Conservation (phyloP, 225 moss, liverwort and hornwort species). For the Sphagnum tenellum region DNA sequence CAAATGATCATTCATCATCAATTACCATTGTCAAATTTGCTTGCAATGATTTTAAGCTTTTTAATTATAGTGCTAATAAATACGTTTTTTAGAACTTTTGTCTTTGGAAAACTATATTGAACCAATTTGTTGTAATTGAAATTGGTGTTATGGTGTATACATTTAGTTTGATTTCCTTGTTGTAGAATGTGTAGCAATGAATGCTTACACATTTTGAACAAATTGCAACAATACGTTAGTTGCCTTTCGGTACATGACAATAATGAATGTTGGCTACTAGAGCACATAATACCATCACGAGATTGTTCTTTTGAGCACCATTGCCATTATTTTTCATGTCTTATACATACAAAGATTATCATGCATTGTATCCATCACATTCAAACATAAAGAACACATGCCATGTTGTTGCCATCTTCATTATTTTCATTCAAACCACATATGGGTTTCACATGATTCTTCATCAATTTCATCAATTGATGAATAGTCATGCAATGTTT, state of each 20-base stretch:
- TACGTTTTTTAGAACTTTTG: slow-evolving; percentile 18
- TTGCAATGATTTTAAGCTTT: slow-evolving; percentile 57
- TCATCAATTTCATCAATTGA: too few species aligned
- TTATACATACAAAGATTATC: too few species aligned
- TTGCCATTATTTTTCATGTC: too few species aligned
- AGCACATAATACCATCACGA: slow-evolving; percentile 70
- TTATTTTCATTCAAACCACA: too few species aligned
- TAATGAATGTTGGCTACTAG: slow-evolving; percentile 31
- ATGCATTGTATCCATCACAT: too few species aligned
- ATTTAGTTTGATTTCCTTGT: too few species aligned
- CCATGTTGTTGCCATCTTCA: too few species aligned
- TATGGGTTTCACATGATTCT: neutral
- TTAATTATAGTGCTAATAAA: slow-evolving; percentile 80
- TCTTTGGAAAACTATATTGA: neutral
- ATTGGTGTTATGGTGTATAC: too few species aligned
- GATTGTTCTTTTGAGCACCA: slow-evolving; percentile 46
- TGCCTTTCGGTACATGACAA: slow-evolving; percentile 56
- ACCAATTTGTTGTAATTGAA: neutral
- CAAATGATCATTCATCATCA: slow-evolving; percentile 67
- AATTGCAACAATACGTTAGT: too few species aligned
- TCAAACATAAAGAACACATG: too few species aligned
- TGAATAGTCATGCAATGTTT: neutral
- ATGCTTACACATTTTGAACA: too few species aligned
- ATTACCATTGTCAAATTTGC: slow-evolving; percentile 64
- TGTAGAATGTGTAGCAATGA: too few species aligned